A percentile compares a stretch with the other conserved stretches of the same genome.
These are phyloP conservation scores for Coelastrella sp. DNA, from an alignment of 139 green algal species.

Conservation along the genomic window DNA sequence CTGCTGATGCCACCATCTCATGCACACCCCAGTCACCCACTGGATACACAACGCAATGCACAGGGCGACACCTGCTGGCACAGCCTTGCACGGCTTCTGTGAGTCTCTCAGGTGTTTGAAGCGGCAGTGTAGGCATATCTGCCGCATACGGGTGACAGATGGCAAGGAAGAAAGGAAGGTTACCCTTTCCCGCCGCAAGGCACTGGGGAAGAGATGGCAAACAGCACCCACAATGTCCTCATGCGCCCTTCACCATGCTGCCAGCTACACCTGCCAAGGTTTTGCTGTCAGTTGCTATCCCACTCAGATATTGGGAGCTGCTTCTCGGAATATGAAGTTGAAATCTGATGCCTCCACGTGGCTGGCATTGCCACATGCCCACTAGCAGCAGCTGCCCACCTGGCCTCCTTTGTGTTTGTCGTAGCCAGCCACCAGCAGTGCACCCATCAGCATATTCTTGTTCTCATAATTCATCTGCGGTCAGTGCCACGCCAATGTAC, in stretches of 20 bases:
- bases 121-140: too few relatives aligned
- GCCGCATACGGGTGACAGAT: too few relatives aligned
- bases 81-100: too few relatives aligned
- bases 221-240: too few relatives aligned
- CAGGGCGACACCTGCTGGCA: too few relatives aligned
- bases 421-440: conserved; percentile 96
- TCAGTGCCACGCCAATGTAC: not conserved
- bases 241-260: too few relatives aligned
- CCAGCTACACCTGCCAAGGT: not conserved
- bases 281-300: not conserved
- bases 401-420: conserved; percentile 85
- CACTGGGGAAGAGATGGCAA: too few relatives aligned
- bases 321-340: not conserved
- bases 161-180: too few relatives aligned
- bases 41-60: too few relatives aligned
- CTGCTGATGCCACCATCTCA: not conserved
- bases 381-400: conserved; percentile 19
- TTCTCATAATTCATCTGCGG: conserved; percentile 92
- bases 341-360: not conserved
- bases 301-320: not conserved
- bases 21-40: not conserved
- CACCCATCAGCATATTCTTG: conserved; percentile 91
- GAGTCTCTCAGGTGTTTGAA: too few relatives aligned
- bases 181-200: too few relatives aligned
- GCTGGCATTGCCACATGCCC: not conserved